Conservation (phyloP, 2,329 filamentous ascomycete genomes). For the Torrubiella hemipterigena region DNA sequence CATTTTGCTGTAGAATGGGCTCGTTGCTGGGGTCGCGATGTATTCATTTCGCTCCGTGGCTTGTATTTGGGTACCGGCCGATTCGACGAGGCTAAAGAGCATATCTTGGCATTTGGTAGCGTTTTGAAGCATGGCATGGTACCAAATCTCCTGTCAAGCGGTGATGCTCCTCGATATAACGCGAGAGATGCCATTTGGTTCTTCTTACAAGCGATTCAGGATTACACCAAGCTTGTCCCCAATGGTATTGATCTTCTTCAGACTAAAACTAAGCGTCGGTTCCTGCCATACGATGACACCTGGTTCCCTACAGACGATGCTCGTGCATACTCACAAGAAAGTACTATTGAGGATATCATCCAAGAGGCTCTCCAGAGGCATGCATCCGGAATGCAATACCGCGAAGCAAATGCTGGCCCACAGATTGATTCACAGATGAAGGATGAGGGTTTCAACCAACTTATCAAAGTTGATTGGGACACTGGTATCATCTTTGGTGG, state of each 20-base stretch:
- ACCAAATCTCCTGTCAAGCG: constrained; percentile 81
- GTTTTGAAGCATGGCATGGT: constrained; percentile 98
- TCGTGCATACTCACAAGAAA: constrained; percentile 74
- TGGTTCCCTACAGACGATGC: constrained; percentile 78
- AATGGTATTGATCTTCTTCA: constrained; percentile 63
- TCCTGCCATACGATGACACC: constrained; percentile 89
- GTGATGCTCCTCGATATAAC: constrained; percentile 83
- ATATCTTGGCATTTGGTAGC: constrained; percentile 88
- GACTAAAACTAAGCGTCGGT: constrained; percentile 68
- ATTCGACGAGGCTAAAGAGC: constrained; percentile 79
- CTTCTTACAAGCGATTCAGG: constrained; percentile 90
- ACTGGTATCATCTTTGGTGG: constrained; percentile 83
- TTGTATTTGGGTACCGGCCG: constrained; percentile 85
- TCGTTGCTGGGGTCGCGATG: constrained; percentile 92
- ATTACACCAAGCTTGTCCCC: constrained; percentile 74
- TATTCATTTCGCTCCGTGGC: constrained; percentile 90
- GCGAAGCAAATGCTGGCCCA: constrained; percentile 87
- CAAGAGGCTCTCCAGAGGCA: constrained; percentile 91
- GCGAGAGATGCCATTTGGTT: constrained; percentile 97
- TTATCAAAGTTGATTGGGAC: constrained; percentile 87
- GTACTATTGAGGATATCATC: constrained; percentile 77
- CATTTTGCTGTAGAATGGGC: constrained; percentile 94
- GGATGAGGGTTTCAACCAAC: constrained; percentile 81
- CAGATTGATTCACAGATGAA: constrained; percentile 88
- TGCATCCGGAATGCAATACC: constrained; percentile 79